Base-by-base conservation (phyloP, 495 filamentous ascomycete genomes). In the Penicillium silybi region DNA sequence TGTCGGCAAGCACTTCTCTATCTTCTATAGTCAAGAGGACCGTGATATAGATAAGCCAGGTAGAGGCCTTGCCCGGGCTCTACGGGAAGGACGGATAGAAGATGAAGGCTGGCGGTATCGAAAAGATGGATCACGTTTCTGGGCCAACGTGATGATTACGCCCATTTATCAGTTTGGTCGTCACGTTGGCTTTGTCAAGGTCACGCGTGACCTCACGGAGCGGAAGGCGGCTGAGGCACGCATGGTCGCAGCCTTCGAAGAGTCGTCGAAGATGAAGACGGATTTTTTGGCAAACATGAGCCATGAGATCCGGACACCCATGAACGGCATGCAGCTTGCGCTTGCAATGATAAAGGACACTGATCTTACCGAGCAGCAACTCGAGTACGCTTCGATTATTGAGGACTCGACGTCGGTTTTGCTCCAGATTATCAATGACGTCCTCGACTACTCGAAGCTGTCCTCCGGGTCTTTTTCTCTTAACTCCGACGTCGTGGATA, bases 351-450 rank as follows among this genome's bases (percentile, higher is more conserved):
- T 89, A 17, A 63, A 84, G 17, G 85, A 85, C 53, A 87, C 79
- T n/a, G 64, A 73, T 16, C 69, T 92, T 15, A 70, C 78, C 43
- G 69, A 76, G 7, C 84, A 89, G 44, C 86, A 90, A 57, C 70
- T 74, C 17, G 87, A 91, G 29, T 87, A 80, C 43, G 80, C 85
- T 1, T 82, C 87, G 46, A 88, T 87, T 54, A 86, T 95, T 23
- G 80, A 88, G 54, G 76, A 85, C 16, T 90, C 87, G 2, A 87
- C 82, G 0, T 90, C 89, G 53, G 78, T 83, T 2, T 68, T 95
- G 13, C 69, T 95, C 15, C 87, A 85, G 0, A 84, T 92, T 13
- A 91, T 92, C 63, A 92, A 92, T 53, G 88, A 92, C 56, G 90
- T 91, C 37, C 74, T 92, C 3, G 89, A 92, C 62, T 84, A 90